A percentile compares a stretch with the other conserved stretches of the same genome.
These are phyloP conservation scores for Lachnellula cervina DNA, from an alignment of 2,329 filamentous ascomycete species.

Conservation along the genomic window DNA sequence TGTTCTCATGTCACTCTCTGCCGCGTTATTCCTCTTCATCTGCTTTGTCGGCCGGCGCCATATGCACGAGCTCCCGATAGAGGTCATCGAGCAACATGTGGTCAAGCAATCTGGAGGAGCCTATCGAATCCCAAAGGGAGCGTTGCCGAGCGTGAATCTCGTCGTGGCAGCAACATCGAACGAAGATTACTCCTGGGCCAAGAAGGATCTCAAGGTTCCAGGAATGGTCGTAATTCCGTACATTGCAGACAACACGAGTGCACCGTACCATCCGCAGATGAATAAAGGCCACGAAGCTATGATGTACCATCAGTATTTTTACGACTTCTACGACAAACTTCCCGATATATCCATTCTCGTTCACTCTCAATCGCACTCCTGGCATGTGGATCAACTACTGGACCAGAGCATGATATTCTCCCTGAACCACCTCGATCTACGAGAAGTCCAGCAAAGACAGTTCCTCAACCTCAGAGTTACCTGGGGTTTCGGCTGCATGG, in stretches of 20 bases:
- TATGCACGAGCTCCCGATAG: not conserved
- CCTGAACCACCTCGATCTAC: constrained; percentile 21
- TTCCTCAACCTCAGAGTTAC: constrained; percentile 58
- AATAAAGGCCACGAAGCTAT: constrained; percentile 36
- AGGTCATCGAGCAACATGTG: constrained; percentile 15
- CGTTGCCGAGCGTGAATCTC: constrained; percentile 15
- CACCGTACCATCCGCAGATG: constrained; percentile 43
- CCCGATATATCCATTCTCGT: constrained; percentile 24
- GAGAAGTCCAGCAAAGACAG: constrained; percentile 43
- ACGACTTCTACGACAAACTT: constrained; percentile 54
- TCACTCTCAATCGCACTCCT: constrained; percentile 43
- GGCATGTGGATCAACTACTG: constrained; percentile 22
- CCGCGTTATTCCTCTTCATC: constrained; percentile 7
- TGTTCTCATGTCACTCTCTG: constrained; percentile 3
- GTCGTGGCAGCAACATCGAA: constrained; percentile 16
- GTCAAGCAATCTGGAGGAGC: constrained; percentile 10
- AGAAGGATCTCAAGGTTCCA: constrained; percentile 11
- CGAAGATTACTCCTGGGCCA: constrained; percentile 18
- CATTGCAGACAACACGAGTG: constrained; percentile 22
- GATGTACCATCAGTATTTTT: constrained; percentile 47
- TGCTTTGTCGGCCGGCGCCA: constrained; percentile 1
- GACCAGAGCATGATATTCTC: constrained; percentile 22
- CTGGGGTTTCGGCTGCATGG: constrained; percentile 52
- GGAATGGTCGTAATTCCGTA: constrained; percentile 29
- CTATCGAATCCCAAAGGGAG: constrained; percentile 13